Evolutionary conservation across 2,329 filamentous ascomycete genomes (phyloP), one percentile per base, ranked within the genome.

Genomic region (Venturia pyrina): DNA sequence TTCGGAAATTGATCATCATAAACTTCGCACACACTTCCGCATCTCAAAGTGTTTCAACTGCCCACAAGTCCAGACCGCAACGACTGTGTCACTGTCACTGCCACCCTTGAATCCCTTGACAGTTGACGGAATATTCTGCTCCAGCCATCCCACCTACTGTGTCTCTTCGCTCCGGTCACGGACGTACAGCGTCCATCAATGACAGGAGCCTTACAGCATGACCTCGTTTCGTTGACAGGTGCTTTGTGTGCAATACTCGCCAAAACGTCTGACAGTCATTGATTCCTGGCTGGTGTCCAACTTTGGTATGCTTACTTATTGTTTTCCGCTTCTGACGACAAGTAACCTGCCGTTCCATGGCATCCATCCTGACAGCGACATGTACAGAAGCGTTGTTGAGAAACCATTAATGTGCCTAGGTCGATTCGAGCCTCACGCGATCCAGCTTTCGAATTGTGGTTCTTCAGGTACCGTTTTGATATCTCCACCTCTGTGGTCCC

Each of bases 1-100:
- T 37, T 37, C 28, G 53, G 53, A n/a, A 59, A 34, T 59, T 40
- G 28, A 59, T 59, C 53, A n/a, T 59, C 53, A 59, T 59, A 37
- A 37, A 59, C 53, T 21, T 59, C 53, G 53, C 53, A 59, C 53
- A 37, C 53, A 15, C 19, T n/a, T 17, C 53, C 53, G 53, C 1
- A n/a, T n/a, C 32, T 59, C 15, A 10, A 59, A 37, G 8, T 15
- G 15, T 37, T 37, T 17, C 15, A 37, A 32, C 53, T n/a, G 32
- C 17, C 28, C 2, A 28, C 28, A 4, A 28, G 28, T 28, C 28
- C 28, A 28, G 28, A 28, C 28, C 28, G 28, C 28, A 28, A 28
- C 28, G 4, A 28, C 28, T 28, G 28, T 28, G 28, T 28, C 28
- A 28, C n/a, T n/a, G n/a, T n/a, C n/a, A n/a, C n/a, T n/a, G n/a